Conservation (phyloP, 139 green algal species). For the Pseudopediastrum boryanum region DNA sequence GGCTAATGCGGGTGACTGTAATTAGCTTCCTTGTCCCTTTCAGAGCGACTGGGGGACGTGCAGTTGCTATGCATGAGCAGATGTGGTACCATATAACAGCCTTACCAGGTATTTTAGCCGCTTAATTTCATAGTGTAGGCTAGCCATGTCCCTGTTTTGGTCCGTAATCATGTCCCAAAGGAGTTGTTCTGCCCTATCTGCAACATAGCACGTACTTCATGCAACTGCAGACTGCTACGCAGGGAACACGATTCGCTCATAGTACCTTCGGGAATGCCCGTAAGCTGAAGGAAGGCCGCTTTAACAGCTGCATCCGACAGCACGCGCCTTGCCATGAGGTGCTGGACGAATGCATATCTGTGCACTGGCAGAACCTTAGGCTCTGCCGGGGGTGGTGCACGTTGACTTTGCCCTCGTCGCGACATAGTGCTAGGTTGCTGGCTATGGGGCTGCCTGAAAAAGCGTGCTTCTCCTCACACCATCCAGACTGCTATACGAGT, state of each 20-base stretch:
- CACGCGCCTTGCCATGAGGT: conserved; percentile 19
- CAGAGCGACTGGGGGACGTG: too few species aligned
- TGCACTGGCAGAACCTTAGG: conserved; percentile 7
- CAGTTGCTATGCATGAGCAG: too few species aligned
- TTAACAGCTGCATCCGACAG: conserved; percentile 9
- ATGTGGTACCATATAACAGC: too few species aligned
- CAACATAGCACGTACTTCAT: background rate
- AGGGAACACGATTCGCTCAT: too few species aligned
- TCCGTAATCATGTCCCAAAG: background rate
- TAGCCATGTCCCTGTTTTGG: conserved; percentile 3
- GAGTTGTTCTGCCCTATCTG: background rate
- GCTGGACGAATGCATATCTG: conserved; percentile 31
- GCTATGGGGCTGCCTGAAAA: conserved; percentile 9
- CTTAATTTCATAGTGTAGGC: too few species aligned
- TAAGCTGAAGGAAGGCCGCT: conserved; percentile 30
- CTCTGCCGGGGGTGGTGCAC: background rate
- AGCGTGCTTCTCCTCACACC: background rate
- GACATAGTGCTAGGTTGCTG: background rate
- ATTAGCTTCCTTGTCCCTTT: too few species aligned
- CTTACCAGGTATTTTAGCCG: too few species aligned
- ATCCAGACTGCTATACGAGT: background rate
- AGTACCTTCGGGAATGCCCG: conserved; percentile 5
- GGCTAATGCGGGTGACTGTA: too few species aligned
- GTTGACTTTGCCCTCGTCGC: background rate
- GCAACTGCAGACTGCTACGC: conserved; percentile 7